Evolutionary conservation across 345 rosid species (phyloP).

Genomic region (Noccaea caerulescens): DNA sequence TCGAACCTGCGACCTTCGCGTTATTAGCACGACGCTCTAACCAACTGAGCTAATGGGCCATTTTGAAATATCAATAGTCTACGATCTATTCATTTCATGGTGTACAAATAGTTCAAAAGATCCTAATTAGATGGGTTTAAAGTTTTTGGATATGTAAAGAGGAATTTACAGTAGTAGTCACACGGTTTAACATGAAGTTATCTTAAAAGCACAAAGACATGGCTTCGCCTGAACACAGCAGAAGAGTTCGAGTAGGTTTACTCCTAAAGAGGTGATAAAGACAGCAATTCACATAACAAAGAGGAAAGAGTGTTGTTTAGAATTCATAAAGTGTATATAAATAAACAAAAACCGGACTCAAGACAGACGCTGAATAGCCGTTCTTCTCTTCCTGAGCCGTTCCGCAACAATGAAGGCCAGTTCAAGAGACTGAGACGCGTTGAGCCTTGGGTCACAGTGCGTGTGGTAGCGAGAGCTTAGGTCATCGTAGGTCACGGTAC

Average conservation of each 20-base stretch:
- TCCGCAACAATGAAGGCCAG: conserved; percentile 63
- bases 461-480: conserved; percentile 67
- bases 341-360: conserved; percentile 2
- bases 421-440: conserved; percentile 69
- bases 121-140: neutral
- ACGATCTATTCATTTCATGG: neutral
- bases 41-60: conserved; percentile 60
- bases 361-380: conserved; percentile 41
- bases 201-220: conserved; percentile 33
- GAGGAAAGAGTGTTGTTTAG: neutral
- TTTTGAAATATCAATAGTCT: neutral
- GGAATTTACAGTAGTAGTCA: conserved; percentile 15
- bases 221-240: neutral
- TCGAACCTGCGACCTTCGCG: conserved; percentile 87
- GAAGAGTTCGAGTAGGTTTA: conserved; percentile 2
- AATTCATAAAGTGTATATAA: conserved; percentile 26
- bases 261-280: conserved; percentile 29
- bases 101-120: neutral
- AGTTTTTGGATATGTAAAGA: neutral
- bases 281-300: conserved; percentile 34
- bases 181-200: conserved; percentile 26
- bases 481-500: conserved; percentile 61
- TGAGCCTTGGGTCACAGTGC: conserved; percentile 68
- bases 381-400: conserved; percentile 61
- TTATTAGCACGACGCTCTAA: conserved; percentile 93